Base-by-base conservation (phyloP, 192 early-diverging fungal species). In the Entomortierella beljakovae region DNA sequence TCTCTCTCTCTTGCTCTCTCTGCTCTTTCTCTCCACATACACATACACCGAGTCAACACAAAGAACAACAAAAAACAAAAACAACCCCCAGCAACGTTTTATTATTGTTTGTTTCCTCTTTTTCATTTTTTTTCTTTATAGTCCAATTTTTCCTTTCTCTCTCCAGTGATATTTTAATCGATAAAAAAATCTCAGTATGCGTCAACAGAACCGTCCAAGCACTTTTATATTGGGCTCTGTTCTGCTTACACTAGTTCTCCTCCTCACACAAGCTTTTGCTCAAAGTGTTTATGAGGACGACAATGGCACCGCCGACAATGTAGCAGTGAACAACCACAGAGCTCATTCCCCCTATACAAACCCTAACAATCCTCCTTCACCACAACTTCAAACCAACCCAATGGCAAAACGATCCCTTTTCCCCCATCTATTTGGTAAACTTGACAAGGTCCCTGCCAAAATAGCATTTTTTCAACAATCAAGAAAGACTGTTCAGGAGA, bases 321-420 rank as follows among this genome's bases (percentile, higher is more conserved):
- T 32, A 23, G 28, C 51, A 10, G 25, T 9, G 13, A 18, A 68
- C n/a, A 28, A 18, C 23, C 18, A 13, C n/a, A 33, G 32, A 3
- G 46, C 40, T 20, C 66, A 61, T 32, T 62, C 64, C 9, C 58
- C 66, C 40, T 57, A 62, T 26, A 54, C 60, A 20, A 15, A 4
- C 31, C 48, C 32, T 4, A 48, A 54, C 29, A 6, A 29, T 4
- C 54, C 53, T 6, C 25, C 32, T 33, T 15, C 46, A 23, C 9
- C 35, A 7, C 20, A 15, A 5, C 10, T 18, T 49, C 29, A 16
- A 29, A 28, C 29, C 20, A 31, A 58, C 11, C 29, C 31, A 1
- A 34, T 25, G 11, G 64, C 56, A 59, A 60, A 66, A n/a, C 69
- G 73, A 23, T 70, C 67, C 57, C 57, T 79, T 1, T 79, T 50